Evolutionary conservation across 352 stramenopile species (phyloP).

Genomic region (Globisporangium lucens): DNA sequence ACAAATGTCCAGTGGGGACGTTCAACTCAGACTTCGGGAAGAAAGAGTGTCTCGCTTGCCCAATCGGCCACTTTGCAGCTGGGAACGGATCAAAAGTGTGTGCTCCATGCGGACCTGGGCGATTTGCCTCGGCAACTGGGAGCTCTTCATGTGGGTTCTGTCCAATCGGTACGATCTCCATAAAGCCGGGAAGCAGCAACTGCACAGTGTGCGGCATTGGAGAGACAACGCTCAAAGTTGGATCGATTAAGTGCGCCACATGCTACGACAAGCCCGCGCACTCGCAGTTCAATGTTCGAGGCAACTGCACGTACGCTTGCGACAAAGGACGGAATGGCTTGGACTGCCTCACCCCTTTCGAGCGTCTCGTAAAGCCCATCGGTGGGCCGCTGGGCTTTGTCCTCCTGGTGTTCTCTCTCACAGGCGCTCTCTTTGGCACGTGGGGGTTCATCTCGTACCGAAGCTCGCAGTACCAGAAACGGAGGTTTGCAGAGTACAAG

Average conservation of each 20-base stretch:
- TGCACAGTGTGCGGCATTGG: constrained; percentile 78
- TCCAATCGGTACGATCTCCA: constrained; percentile 57
- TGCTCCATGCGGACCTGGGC: constrained; percentile 50
- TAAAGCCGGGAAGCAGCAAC: constrained; percentile 39
- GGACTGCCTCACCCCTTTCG: constrained; percentile 81
- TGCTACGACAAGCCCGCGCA: constrained; percentile 68
- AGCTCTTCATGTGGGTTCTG: constrained; percentile 49
- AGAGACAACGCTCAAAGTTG: constrained; percentile 54
- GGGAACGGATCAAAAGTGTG: constrained; percentile 50
- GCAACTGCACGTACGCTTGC: constrained; percentile 81
- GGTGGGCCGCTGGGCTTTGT: constrained; percentile 74
- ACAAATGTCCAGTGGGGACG: constrained; percentile 44
- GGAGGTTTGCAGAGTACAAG: constrained; percentile 71
- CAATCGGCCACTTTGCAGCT: constrained; percentile 47
- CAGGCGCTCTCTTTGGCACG: constrained; percentile 45
- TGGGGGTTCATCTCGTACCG: constrained; percentile 76
- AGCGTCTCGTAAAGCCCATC: constrained; percentile 77
- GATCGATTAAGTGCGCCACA: constrained; percentile 39
- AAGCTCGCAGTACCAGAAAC: constrained; percentile 37
- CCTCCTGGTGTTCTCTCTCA: constrained; percentile 60
- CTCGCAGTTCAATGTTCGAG: constrained; percentile 70
- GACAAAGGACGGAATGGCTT: constrained; percentile 74
- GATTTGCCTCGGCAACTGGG: constrained; percentile 43
- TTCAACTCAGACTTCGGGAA: constrained; percentile 77
- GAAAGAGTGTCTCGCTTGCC: constrained; percentile 57